phyloP scores from a whole-genome alignment of 179 eudicot species.

The Spergularia azorica region DNA sequence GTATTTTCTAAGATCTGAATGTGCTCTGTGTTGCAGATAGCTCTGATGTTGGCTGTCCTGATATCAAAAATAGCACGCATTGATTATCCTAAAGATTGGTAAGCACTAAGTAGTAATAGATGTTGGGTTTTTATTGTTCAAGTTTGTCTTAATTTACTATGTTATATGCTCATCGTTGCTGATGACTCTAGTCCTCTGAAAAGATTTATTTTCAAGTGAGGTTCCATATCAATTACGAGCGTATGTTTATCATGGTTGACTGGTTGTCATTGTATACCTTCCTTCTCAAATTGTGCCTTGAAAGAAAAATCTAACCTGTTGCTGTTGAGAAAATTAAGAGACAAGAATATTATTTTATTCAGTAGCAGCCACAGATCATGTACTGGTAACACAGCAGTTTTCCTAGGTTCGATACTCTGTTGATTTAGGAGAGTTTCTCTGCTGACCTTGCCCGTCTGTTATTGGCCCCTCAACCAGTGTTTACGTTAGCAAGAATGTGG shows the following conservation, averaged over 20 bases:
- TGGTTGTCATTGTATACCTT: not conserved
- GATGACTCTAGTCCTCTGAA: not conserved
- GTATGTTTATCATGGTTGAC: not conserved
- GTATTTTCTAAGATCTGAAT: constrained; percentile 17
- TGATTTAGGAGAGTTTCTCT: not conserved
- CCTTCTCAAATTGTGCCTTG: not conserved
- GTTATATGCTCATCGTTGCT: not conserved
- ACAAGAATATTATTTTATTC: not conserved
- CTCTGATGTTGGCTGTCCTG: constrained; percentile 81
- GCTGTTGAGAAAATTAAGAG: not conserved
- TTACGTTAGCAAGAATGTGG: not conserved
- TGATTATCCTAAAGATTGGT: constrained; percentile 96
- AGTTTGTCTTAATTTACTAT: not conserved
- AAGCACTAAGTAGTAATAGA: constrained; percentile 19
- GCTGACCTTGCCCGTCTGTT: not conserved
- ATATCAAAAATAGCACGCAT: constrained; percentile 94
- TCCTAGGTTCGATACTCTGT: not conserved
- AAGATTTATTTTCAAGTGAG: not conserved
- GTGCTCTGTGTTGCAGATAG: constrained; percentile 58
- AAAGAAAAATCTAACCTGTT: not conserved
- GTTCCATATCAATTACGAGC: not conserved
- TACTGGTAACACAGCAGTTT: not conserved
- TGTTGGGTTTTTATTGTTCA: not conserved
- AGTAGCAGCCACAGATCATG: not conserved
- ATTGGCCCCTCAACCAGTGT: not conserved